Conservation (phyloP, 2,329 filamentous ascomycete species). For the Anthostomella pinea region DNA sequence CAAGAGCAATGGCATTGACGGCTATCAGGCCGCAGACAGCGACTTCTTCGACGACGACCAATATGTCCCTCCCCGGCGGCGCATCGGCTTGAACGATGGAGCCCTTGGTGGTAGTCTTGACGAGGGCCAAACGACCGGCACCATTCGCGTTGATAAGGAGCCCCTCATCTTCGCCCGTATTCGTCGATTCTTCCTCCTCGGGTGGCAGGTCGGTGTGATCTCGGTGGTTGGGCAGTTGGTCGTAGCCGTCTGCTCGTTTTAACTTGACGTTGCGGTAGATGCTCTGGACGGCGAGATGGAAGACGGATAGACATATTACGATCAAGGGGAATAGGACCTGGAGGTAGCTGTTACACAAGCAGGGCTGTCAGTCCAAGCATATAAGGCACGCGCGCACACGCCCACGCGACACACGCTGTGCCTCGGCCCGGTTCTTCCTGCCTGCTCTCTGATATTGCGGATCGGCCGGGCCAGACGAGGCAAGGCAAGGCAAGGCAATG, state of each 20-base stretch:
- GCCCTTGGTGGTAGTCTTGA: constrained; percentile 59
- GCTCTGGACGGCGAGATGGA: constrained; percentile 60
- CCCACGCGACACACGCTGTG: no score
- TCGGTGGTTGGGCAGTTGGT: constrained; percentile 45
- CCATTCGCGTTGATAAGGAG: constrained; percentile 48
- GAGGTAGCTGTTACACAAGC: constrained; percentile 59
- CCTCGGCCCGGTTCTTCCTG: no score
- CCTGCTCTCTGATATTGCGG: no score
- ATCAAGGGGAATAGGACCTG: constrained; percentile 76
- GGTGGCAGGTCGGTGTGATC: constrained; percentile 53
- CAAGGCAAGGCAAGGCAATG: background rate
- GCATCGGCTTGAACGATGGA: constrained; percentile 71
- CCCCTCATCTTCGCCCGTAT: constrained; percentile 56
- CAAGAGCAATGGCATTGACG: constrained; percentile 64
- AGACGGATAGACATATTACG: constrained; percentile 66
- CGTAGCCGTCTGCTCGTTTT: constrained; percentile 57
- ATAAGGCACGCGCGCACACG: no score
- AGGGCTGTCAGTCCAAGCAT: constrained; percentile 7
- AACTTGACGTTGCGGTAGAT: constrained; percentile 50
- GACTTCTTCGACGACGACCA: constrained; percentile 71
- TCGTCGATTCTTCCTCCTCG: constrained; percentile 45
- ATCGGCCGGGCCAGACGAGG: no score
- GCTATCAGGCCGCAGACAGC: constrained; percentile 70
- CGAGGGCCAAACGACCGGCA: constrained; percentile 55
- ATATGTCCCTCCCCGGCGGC: constrained; percentile 68